Percentiles rank a stretch among this genome's conserved stretches.
phyloP scores from a whole-genome alignment of 148 eudicot species.

The Rhododendron simsii region DNA sequence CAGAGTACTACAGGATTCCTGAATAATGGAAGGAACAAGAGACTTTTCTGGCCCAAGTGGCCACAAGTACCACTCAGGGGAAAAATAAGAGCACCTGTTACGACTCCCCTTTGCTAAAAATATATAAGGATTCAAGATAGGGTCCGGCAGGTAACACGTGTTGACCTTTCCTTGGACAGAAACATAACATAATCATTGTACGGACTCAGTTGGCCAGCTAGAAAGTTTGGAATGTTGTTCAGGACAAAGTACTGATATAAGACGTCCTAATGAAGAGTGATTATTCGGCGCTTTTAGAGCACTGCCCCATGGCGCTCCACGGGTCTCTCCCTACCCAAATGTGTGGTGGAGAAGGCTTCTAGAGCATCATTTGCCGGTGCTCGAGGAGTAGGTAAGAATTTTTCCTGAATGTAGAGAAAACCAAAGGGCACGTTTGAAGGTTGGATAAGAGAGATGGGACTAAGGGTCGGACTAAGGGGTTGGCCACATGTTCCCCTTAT shows the following conservation, averaged over 20 bases:
- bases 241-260: conserved; percentile 35
- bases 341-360: no score
- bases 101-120: not conserved
- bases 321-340: no score
- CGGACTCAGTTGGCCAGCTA: conserved; percentile 43
- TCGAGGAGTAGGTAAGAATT: no score
- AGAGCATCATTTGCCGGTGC: no score
- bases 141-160: conserved; percentile 11
- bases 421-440: not conserved
- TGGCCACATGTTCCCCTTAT: no score
- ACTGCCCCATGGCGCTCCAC: no score
- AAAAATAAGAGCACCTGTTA: not conserved
- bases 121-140: conserved; percentile 13
- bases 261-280: conserved; percentile 6
- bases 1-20: not conserved
- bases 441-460: not conserved
- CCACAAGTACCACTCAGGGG: not conserved
- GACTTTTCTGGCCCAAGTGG: not conserved
- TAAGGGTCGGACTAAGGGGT: not conserved
- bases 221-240: conserved; percentile 37
- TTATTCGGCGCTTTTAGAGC: no score
- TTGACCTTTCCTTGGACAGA: conserved; percentile 16
- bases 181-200: conserved; percentile 37
- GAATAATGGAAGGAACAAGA: not conserved
- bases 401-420: conserved; percentile 11